These are phyloP conservation scores for Silene uniflora DNA, from an alignment of 148 eudicot species.

Conservation along the genomic window DNA sequence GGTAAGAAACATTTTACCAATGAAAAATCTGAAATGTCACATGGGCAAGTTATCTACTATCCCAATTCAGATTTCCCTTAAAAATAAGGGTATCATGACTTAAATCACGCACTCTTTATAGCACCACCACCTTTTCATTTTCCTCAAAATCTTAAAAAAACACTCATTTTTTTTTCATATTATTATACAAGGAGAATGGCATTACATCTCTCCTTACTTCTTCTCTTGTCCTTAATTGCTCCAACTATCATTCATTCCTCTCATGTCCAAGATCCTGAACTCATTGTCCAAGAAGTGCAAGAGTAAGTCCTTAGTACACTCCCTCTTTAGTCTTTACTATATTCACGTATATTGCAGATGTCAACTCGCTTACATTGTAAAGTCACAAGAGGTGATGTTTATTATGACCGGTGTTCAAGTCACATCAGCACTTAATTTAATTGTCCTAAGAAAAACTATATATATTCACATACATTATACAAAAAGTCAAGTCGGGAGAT, in stretches of 20 bases:
- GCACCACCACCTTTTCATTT: not conserved
- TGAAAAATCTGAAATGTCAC: constrained; percentile 4
- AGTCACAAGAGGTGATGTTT: no score
- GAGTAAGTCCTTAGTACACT: constrained; percentile 39
- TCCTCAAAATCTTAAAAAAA: not conserved
- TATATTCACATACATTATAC: no score
- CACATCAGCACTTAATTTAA: no score
- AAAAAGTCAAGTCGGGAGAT: no score
- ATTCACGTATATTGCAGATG: no score
- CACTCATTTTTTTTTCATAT: not conserved
- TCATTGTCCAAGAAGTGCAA: constrained; percentile 52
- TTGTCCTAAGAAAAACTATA: no score
- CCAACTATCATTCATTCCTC: constrained; percentile 20
- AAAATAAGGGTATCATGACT: not conserved
- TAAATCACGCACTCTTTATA: constrained; percentile 26
- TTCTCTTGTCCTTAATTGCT: constrained; percentile 3
- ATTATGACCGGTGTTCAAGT: no score
- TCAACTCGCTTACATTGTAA: no score
- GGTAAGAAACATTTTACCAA: not conserved
- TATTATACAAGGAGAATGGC: constrained; percentile 18
- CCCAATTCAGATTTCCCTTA: not conserved
- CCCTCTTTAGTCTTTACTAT: not conserved
- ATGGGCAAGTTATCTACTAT: constrained; percentile 15
- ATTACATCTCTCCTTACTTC: constrained; percentile 21
- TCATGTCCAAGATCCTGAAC: constrained; percentile 41